Evolutionary conservation across 805 yeast genomes (phyloP), one percentile per base, ranked within the genome.

Genomic region (Scheffersomyces spartinae): DNA sequence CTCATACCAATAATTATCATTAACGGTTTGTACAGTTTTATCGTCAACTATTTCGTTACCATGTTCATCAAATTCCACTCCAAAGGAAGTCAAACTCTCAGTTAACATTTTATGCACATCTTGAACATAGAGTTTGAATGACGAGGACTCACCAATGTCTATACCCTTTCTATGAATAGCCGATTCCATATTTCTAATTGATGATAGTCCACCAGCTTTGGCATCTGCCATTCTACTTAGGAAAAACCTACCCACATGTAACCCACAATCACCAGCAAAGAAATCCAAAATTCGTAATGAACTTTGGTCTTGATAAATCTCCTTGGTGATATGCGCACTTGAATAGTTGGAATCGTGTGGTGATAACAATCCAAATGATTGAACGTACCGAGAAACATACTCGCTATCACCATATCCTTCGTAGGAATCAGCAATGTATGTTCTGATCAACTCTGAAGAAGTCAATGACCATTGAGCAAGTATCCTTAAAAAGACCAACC

Each of bases 61-160:
- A 4, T 38, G 30, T 3, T 30, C 39, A 32, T 49, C 52, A 26
- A 57, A 55, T 21, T 60, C 63, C 5, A 52, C 33, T 0, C 63
- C 64, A 18, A 46, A 48, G 4, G 22, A 32, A 2, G 32, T 30
- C 8, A 60, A 42, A 2, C 51, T 34, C 3, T 45, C 46, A 6
- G 32, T 30, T 23, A 61, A 38, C 45, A 54, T 40, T 14, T 38
- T 29, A 29, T 56, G 52, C 2, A 53, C 55, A 33, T 61, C 65
- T 27, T 59, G 58, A 9, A 61, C 65, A 30, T 57, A 61, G 16
- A 61, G 33, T 24, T 55, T 57, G 43, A 61, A 61, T 3, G 35
- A 29, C 1, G 61, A 45, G 1, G 55, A 45, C 5, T 31, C 20
- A 6, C 27, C 20, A 7, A 23, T 8, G 7, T 31, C 27, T 19